phyloP scores from a whole-genome alignment of 495 filamentous ascomycete genomes.

The Ramalina peruviana region DNA sequence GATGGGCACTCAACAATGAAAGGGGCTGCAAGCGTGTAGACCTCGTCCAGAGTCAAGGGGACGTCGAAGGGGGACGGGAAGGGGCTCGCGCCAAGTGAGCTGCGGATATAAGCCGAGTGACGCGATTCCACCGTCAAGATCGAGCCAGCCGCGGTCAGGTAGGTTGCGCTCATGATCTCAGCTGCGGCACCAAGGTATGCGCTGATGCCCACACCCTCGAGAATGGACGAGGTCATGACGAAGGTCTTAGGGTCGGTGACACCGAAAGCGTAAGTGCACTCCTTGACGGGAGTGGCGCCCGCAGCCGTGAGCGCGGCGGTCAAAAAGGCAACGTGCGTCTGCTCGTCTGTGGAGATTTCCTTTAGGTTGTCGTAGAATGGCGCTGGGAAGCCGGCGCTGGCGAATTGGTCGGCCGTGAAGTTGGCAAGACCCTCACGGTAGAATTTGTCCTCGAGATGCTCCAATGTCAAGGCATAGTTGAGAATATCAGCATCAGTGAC shows the following conservation, averaged over 20 bases:
- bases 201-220: slow-evolving; percentile 44
- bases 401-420: slow-evolving; percentile 37
- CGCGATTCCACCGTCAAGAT: slow-evolving; percentile 50
- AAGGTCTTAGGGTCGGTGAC: slow-evolving; percentile 31
- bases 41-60: slow-evolving; percentile 40
- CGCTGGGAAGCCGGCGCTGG: slow-evolving; percentile 32
- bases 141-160: slow-evolving; percentile 45
- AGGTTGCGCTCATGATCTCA: slow-evolving; percentile 34
- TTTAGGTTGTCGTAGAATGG: slow-evolving; percentile 35
- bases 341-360: slow-evolving; percentile 39
- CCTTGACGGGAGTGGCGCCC: slow-evolving; percentile 32
- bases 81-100: slow-evolving; percentile 31
- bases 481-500: slow-evolving; percentile 22
- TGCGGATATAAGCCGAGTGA: slow-evolving; percentile 45
- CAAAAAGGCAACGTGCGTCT: slow-evolving; percentile 43
- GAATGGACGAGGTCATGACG: slow-evolving; percentile 35
- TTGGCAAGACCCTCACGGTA: slow-evolving; percentile 45
- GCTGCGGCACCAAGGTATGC: slow-evolving; percentile 51
- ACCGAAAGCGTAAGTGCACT: slow-evolving; percentile 46
- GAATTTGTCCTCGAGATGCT: slow-evolving; percentile 31
- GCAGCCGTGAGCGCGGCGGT: slow-evolving; percentile 34
- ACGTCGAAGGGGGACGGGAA: slow-evolving; percentile 44
- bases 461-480: slow-evolving; percentile 27
- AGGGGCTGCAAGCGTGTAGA: slow-evolving; percentile 45
- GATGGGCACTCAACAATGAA: slow-evolving; percentile 46